Evolutionary conservation across 225 moss, liverwort and hornwort genomes (phyloP), one percentile per base, ranked within the genome.

Genomic region (Rhytidiadelphus loreus): DNA sequence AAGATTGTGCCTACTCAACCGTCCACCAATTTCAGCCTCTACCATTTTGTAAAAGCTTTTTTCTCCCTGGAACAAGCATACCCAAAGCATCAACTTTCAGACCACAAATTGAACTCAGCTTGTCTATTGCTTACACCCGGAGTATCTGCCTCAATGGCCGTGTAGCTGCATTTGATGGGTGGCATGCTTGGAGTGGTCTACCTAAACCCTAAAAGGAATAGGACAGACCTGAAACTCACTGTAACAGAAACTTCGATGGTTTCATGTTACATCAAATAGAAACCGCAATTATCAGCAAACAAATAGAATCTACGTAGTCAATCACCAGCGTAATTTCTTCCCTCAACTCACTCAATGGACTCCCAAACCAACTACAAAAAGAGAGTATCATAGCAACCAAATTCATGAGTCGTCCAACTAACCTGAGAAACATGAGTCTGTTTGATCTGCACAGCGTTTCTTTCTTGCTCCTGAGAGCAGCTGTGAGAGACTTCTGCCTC

Each of bases 371-470:
- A 52, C 32, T 53, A 50, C 74, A 63, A 29, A 63, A 53, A 78
- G 33, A 81, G 80, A 43, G 73, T 74, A 80, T 29, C 30, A 43
- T 59, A 33, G 62, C 12, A 16, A 29, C 75, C 19, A 23, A 74
- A 48, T 61, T 74, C 84, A 59, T 39, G 85, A 80, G 32, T 39
- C 69, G 46, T 73, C 80, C 29, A 60, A 72, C 88, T 86, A 61
- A 97, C 98, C 97, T 98, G 98, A 60, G 96, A 95, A 90, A 99
- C 95, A 83, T 93, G 93, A 48, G 98, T 97, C 87, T 97, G 97
- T 88, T 96, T 95, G 85, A 96, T 96, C 90, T 97, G 96, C 68
- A 97, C 95, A 86, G 95, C 86, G 61, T 65, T 90, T 63, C 94
- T 93, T 78, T 91, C 92, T 89, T 98, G 96, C 90, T 96, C 94